Percentiles rank a stretch among this genome's conserved stretches.
Evolutionary conservation across 2,329 filamentous ascomycete genomes (phyloP).

Genomic region (Catunica adiposa): DNA sequence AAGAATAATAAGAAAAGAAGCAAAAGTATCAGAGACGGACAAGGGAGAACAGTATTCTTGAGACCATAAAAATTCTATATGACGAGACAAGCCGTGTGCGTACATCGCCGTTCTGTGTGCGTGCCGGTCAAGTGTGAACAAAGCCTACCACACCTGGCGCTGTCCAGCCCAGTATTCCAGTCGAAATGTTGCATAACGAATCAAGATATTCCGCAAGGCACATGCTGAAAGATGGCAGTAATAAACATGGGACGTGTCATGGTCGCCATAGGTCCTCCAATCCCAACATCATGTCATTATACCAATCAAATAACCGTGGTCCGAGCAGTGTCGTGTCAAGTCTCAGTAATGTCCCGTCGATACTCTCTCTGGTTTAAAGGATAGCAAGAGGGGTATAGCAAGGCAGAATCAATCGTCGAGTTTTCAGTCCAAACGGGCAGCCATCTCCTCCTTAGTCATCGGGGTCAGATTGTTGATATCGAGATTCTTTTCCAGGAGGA

Average conservation of each 20-base stretch:
- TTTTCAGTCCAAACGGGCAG: slow-evolving; percentile 82
- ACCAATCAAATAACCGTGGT: too few species aligned
- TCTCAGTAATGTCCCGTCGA: not conserved
- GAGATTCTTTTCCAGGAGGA: slow-evolving; percentile 59
- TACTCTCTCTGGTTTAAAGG: not conserved
- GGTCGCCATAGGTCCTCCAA: too few species aligned
- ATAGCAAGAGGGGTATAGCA: slow-evolving; percentile 2
- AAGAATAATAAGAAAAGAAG: not conserved
- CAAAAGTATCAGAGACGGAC: not conserved
- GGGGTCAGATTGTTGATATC: slow-evolving; percentile 91
- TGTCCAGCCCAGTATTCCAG: not conserved
- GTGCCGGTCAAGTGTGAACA: not conserved
- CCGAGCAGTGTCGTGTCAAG: too few species aligned
- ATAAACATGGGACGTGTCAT: too few species aligned
- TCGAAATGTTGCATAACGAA: not conserved
- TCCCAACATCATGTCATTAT: too few species aligned
- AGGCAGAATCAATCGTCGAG: slow-evolving; percentile 4
- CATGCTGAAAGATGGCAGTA: too few species aligned
- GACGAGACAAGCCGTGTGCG: not conserved
- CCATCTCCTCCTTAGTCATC: slow-evolving; percentile 88
- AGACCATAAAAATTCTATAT: not conserved
- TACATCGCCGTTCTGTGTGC: not conserved
- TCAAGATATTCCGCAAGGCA: not conserved
- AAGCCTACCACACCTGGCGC: not conserved
- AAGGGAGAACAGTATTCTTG: slow-evolving; percentile 1